Percentiles rank a stretch among this genome's conserved stretches.
phyloP scores from a whole-genome alignment of 495 filamentous ascomycete species.

The Parachaetomium inaequale region DNA sequence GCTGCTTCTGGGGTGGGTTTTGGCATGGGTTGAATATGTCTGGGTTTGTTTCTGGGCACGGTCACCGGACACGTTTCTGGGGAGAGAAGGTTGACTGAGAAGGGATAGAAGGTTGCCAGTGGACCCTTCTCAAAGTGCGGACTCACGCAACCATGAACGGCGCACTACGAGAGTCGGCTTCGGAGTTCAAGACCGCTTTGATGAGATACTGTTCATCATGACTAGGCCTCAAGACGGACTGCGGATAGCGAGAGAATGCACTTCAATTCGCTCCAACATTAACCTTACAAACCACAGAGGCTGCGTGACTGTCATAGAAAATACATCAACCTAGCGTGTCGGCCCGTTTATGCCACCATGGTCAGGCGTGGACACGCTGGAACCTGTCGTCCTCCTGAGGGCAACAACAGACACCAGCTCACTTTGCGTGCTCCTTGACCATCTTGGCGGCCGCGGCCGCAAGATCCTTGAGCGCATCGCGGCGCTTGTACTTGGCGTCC shows the following conservation, averaged over 20 bases:
- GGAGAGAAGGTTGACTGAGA: background rate
- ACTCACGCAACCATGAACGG: background rate
- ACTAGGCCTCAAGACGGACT: too few species aligned
- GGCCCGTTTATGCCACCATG: too few species aligned
- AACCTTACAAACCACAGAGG: too few species aligned
- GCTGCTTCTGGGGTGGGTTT: too few species aligned
- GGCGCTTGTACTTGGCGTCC: constrained; percentile 70
- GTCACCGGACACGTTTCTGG: background rate
- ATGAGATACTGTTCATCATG: too few species aligned
- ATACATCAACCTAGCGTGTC: too few species aligned
- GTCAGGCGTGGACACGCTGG: background rate
- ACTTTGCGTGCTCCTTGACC: constrained; percentile 20
- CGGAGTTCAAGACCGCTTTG: background rate
- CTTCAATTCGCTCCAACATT: too few species aligned
- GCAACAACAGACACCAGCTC: background rate
- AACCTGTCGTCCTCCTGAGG: background rate
- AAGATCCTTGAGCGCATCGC: constrained; percentile 62
- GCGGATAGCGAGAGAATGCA: too few species aligned
- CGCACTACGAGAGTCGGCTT: background rate
- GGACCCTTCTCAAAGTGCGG: background rate
- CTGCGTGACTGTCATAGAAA: too few species aligned
- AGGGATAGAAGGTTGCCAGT: background rate
- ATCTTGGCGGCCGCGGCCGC: constrained; percentile 53
- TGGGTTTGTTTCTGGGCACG: background rate
- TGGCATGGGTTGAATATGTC: too few species aligned